phyloP scores from a whole-genome alignment of 73 alveolate genomes.

The Tetrahymena elliotti region DNA sequence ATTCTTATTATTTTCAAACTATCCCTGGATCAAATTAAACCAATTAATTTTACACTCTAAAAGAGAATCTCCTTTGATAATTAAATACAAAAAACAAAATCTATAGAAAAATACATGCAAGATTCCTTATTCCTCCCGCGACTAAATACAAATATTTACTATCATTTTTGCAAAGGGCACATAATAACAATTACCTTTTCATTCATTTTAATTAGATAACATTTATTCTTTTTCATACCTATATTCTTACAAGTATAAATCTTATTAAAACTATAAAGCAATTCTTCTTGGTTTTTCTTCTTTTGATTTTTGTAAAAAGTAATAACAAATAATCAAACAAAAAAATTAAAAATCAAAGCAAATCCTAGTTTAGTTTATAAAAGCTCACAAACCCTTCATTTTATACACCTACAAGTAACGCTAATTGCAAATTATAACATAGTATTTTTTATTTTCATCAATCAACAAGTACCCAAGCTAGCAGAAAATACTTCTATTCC shows the following conservation, averaged over 20 bases:
- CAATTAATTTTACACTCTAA: not conserved
- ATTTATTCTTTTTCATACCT: not conserved
- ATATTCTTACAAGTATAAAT: not conserved
- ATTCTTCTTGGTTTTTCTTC: not conserved
- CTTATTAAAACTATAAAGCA: not conserved
- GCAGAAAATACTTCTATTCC: not conserved
- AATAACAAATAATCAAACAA: not conserved
- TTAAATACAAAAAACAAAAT: not conserved
- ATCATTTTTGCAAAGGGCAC: not conserved
- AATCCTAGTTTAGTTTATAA: not conserved
- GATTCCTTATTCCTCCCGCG: not conserved
- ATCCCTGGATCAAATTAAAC: conserved; percentile 1
- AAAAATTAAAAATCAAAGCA: not conserved
- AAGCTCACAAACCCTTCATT: not conserved
- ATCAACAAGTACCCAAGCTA: not conserved
- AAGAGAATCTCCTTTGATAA: not conserved
- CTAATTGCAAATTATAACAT: not conserved
- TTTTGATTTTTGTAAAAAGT: not conserved
- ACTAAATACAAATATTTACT: not conserved
- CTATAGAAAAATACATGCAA: not conserved
- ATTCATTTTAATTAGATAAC: not conserved
- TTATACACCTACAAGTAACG: not conserved
- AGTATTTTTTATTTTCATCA: not conserved
- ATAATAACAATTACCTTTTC: not conserved
- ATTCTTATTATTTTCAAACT: not conserved